phyloP scores from a whole-genome alignment of 345 rosid species.

The Euphorbia peplus region DNA sequence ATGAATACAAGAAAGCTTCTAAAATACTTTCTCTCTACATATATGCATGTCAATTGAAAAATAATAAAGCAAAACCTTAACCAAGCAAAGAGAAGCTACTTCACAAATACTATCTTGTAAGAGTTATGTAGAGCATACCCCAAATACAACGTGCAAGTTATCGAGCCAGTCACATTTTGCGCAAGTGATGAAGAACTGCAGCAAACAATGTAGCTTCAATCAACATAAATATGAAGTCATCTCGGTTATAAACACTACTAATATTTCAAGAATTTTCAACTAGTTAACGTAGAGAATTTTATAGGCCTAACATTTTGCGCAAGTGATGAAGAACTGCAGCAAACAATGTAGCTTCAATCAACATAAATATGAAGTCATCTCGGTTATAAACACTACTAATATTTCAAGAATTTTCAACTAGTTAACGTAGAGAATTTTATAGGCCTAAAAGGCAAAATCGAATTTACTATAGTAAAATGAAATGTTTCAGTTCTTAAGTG shows the following conservation, averaged over 20 bases:
- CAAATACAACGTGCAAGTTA: conserved; percentile 92
- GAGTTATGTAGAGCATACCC: conserved; percentile 58
- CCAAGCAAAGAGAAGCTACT: neutral
- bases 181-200: conserved; percentile 95
- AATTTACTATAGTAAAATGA: neutral
- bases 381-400: conserved; percentile 3
- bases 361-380: neutral
- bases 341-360: neutral
- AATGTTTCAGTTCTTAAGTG: neutral
- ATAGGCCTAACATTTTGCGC: conserved; percentile 94
- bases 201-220: conserved; percentile 1
- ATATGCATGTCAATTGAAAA: too few relatives aligned
- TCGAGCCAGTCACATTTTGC: conserved; percentile 99
- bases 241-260: conserved; percentile 1
- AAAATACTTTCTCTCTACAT: too few relatives aligned
- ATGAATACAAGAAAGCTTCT: too few relatives aligned
- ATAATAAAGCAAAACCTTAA: neutral
- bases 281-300: neutral
- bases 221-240: neutral
- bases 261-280: neutral
- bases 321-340: conserved; percentile 89
- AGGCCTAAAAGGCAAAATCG: neutral
- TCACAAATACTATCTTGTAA: neutral
- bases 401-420: neutral
- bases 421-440: neutral